Evolutionary conservation across 352 stramenopile species (phyloP), one percentile per base, ranked within the genome.

Genomic region (Pythium guiyangense): DNA sequence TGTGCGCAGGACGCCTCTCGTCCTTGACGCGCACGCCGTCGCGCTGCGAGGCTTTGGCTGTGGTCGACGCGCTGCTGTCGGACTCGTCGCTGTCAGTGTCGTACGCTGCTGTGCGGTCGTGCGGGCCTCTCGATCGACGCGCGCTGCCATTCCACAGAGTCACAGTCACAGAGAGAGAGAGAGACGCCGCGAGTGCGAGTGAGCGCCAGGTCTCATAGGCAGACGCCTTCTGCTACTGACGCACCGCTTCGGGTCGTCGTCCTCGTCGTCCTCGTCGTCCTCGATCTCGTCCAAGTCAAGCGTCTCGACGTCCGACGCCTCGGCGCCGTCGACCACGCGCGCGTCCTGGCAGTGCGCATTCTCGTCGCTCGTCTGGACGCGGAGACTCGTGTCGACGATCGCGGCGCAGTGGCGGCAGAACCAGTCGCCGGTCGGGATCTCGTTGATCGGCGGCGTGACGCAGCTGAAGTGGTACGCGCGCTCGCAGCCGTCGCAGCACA

Each of bases 401-500:
- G 45, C 12, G 4, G 69, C 61, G 51, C 79, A 90, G 34, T 70
- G 43, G 22, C 42, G 25, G 47, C 80, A 90, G 52, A 76, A 90
- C 77, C 77, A 90, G 57, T 91, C 78, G 56, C 70, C 65, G 45
- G 69, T 70, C 17, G 70, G 73, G 27, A 84, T 42, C 54, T 79
- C 73, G 22, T 73, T 68, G 54, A 88, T 87, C 46, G 77, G 75
- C 22, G 79, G 73, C 17, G 77, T 73, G n/a, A 86, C 76, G 56
- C 80, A 90, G 52, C 72, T 84, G 39, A 87, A 78, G 47, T 90
- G 80, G 48, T 83, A 90, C 29, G 80, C 78, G 52, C 80, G 80
- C 43, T 80, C 57, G 59, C 80, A 90, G 46, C 80, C 80, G 42
- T 89, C 74, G 31, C 80, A 90, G 55, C 76, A 88, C 10, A 88